A percentile compares a stretch with the other conserved stretches of the same genome.
phyloP scores from a whole-genome alignment of 2,329 filamentous ascomycete genomes.

The Mycocentrospora acerina region DNA sequence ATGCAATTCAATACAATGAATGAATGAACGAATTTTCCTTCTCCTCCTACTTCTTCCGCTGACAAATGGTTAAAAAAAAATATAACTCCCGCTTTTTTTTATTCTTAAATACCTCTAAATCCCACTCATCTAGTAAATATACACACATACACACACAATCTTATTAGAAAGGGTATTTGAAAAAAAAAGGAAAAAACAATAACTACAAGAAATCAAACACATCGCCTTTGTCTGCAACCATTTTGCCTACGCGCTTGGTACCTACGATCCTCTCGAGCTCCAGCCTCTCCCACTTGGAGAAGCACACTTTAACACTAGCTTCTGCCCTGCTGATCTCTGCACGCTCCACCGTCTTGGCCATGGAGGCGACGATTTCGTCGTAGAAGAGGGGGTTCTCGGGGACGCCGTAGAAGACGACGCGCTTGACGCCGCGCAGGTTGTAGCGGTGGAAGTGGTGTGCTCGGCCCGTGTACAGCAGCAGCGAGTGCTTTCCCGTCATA shows the following conservation, averaged over 20 bases:
- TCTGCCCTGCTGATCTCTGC: constrained; percentile 58
- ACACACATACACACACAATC: too few species aligned
- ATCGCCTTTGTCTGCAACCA: constrained; percentile 81
- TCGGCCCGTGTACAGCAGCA: constrained; percentile 89
- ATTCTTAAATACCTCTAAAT: too few species aligned
- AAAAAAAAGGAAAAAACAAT: too few species aligned
- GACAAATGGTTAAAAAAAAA: too few species aligned
- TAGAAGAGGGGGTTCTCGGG: constrained; percentile 88
- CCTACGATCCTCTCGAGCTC: constrained; percentile 88
- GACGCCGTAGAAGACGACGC: constrained; percentile 84
- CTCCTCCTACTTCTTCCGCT: too few species aligned
- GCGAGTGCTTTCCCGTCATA: constrained; percentile 73
- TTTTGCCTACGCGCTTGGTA: constrained; percentile 74
- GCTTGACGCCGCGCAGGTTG: constrained; percentile 74
- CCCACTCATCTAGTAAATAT: too few species aligned
- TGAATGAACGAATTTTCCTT: too few species aligned
- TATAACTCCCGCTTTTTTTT: too few species aligned
- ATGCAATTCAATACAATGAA: too few species aligned
- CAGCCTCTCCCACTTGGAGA: constrained; percentile 86
- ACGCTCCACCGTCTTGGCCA: constrained; percentile 57
- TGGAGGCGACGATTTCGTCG: constrained; percentile 70
- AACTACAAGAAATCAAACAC: constrained; percentile 87
- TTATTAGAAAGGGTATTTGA: too few species aligned
- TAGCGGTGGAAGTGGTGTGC: constrained; percentile 98
- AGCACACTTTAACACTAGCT: constrained; percentile 59